Percentiles rank a stretch among this genome's conserved stretches.
These are phyloP conservation scores for Pyricularia sp. DNA, from an alignment of 2,329 filamentous ascomycete genomes.

Conservation along the genomic window DNA sequence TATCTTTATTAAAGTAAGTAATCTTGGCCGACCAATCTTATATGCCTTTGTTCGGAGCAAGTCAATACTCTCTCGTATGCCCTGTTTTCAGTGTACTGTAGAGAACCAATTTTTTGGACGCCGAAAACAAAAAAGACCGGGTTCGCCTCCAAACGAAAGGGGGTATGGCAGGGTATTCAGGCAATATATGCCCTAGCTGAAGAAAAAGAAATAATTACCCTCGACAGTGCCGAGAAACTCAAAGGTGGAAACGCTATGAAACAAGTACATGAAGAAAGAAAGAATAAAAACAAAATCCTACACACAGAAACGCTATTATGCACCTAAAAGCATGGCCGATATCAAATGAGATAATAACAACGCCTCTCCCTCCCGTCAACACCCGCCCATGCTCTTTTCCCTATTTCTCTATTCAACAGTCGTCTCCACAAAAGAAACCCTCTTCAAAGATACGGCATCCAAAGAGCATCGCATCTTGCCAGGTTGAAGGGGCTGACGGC, in stretches of 20 bases:
- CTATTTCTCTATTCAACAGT: neutral
- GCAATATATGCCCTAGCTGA: neutral
- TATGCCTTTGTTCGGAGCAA: neutral
- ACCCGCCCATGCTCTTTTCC: neutral
- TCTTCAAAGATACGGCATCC: conserved; percentile 88
- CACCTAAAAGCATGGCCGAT: neutral
- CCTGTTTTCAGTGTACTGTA: neutral
- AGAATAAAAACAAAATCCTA: neutral
- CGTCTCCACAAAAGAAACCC: neutral
- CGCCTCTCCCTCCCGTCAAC: neutral
- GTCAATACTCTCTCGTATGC: neutral
- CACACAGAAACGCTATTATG: neutral
- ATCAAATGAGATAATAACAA: neutral
- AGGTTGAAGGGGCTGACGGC: conserved; percentile 88
- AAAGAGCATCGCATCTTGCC: conserved; percentile 80
- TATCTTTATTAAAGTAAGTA: too few relatives aligned
- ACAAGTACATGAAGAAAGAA: neutral
- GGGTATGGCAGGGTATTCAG: neutral
- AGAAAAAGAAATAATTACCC: neutral
- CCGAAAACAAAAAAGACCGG: neutral
- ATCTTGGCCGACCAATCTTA: neutral
- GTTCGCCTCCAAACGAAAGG: neutral
- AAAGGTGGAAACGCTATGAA: neutral
- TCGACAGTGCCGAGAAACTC: neutral
- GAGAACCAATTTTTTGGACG: neutral